A percentile compares a stretch with the other conserved stretches of the same genome.
Evolutionary conservation across 768 basidiomycete genomes (phyloP).

Genomic region (Russula compacta): DNA sequence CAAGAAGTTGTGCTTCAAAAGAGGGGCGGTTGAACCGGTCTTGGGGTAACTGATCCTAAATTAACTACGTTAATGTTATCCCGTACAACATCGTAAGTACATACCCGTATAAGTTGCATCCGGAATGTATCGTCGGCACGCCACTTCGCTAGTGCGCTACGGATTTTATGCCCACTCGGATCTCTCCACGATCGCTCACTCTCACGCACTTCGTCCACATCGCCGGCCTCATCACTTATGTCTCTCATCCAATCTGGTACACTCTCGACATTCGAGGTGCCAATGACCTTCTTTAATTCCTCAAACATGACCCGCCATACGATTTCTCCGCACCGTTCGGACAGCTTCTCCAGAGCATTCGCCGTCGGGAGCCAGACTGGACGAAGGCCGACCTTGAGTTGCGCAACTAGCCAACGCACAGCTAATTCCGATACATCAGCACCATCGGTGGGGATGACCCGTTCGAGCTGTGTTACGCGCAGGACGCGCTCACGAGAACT

Average conservation of each 20-base stretch:
- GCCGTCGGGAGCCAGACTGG: constrained; percentile 84
- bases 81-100: constrained; percentile 1
- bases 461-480: constrained; percentile 62
- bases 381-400: constrained; percentile 87
- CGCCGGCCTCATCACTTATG: constrained; percentile 21
- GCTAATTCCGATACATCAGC: constrained; percentile 53
- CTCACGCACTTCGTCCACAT: constrained; percentile 39
- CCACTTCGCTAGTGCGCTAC: constrained; percentile 42
- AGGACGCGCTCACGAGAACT: constrained; percentile 81
- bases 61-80: not conserved
- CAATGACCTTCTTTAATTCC: constrained; percentile 39
- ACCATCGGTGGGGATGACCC: constrained; percentile 48
- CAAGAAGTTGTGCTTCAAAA: constrained; percentile 77
- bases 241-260: constrained; percentile 25
- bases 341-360: constrained; percentile 47
- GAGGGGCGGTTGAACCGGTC: constrained; percentile 64
- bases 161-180: constrained; percentile 57
- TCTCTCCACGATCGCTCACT: constrained; percentile 72
- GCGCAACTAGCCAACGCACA: constrained; percentile 67
- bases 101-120: constrained; percentile 30
- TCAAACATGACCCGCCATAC: constrained; percentile 66
- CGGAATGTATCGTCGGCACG: constrained; percentile 27
- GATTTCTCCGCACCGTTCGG: constrained; percentile 50
- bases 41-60: constrained; percentile 31
- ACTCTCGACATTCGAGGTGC: constrained; percentile 14